These are phyloP conservation scores for Kockovaella imperatae DNA, from an alignment of 768 basidiomycete species.

Conservation along the genomic window DNA sequence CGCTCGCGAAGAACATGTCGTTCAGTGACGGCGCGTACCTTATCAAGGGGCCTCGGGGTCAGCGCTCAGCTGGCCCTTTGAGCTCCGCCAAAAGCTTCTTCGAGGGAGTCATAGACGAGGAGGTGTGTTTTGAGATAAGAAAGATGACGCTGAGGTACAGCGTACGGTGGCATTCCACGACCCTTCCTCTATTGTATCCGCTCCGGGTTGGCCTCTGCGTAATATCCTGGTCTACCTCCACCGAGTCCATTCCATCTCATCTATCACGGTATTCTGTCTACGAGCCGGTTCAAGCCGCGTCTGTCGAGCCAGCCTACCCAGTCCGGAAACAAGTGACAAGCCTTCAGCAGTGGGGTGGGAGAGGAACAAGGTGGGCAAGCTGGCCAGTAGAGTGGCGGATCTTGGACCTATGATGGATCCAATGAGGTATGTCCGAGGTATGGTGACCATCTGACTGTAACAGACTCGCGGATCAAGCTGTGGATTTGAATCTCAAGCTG, in stretches of 20 bases:
- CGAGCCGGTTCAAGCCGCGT: conserved; percentile 47
- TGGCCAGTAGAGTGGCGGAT: conserved; percentile 80
- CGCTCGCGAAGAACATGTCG: conserved; percentile 7
- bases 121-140: conserved; percentile 45
- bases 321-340: not conserved
- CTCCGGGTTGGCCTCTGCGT: conserved; percentile 87
- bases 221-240: conserved; percentile 80
- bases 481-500: conserved; percentile 93
- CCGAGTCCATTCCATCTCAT: conserved; percentile 50
- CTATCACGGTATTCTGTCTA: conserved; percentile 66
- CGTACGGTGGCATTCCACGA: conserved; percentile 65
- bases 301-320: conserved; percentile 6
- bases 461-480: conserved; percentile 89
- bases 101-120: conserved; percentile 46
- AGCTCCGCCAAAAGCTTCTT: conserved; percentile 50
- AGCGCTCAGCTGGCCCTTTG: conserved; percentile 8
- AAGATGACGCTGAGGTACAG: conserved; percentile 36
- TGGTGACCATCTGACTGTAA: not conserved
- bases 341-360: conserved; percentile 90
- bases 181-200: conserved; percentile 65
- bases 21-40: conserved; percentile 5
- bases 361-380: conserved; percentile 77
- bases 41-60: conserved; percentile 12
- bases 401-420: conserved; percentile 97
- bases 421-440: conserved; percentile 50